Evolutionary conservation across 2,329 filamentous ascomycete species (phyloP).

Genomic region (Parasarocladium wereldwijsianum): DNA sequence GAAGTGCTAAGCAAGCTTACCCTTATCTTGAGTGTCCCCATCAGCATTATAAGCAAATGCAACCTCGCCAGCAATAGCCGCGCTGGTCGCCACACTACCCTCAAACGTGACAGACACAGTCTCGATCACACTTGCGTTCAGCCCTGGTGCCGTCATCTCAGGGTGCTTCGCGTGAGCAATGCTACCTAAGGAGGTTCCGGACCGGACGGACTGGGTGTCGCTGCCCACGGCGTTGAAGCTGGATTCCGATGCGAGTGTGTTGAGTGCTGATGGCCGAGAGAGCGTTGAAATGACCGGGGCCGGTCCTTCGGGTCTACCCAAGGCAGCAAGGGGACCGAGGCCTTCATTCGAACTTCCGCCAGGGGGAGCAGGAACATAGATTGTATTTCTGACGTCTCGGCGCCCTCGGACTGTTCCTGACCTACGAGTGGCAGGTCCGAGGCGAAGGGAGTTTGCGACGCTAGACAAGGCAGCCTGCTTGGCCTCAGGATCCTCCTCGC

Average conservation of each 20-base stretch:
- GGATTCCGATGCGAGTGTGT: constrained; percentile 47
- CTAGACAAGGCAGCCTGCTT: constrained; percentile 60
- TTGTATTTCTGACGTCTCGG: constrained; percentile 81
- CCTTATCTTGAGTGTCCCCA: constrained; percentile 27
- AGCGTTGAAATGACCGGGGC: neutral
- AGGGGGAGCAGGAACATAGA: constrained; percentile 50
- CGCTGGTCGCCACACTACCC: constrained; percentile 53
- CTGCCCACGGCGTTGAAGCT: constrained; percentile 42
- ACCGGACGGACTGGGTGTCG: constrained; percentile 84
- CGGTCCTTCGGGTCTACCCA: neutral
- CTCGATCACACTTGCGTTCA: constrained; percentile 84
- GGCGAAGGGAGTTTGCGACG: constrained; percentile 58
- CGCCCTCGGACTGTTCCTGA: constrained; percentile 71
- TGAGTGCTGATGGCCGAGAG: constrained; percentile 29
- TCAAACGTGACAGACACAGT: constrained; percentile 79
- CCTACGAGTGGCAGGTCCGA: constrained; percentile 51
- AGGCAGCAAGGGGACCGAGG: constrained; percentile 7
- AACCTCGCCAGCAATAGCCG: constrained; percentile 73
- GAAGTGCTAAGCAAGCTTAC: constrained; percentile 24
- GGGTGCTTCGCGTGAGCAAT: constrained; percentile 62
- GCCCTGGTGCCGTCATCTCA: constrained; percentile 62
- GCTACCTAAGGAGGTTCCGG: constrained; percentile 63
- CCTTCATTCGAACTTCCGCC: constrained; percentile 10
- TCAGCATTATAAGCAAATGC: constrained; percentile 65
- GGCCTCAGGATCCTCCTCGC: constrained; percentile 62